A percentile compares a stretch with the other conserved stretches of the same genome.
Evolutionary conservation across 352 stramenopile genomes (phyloP).

Genomic region (Blastocystis sp.): DNA sequence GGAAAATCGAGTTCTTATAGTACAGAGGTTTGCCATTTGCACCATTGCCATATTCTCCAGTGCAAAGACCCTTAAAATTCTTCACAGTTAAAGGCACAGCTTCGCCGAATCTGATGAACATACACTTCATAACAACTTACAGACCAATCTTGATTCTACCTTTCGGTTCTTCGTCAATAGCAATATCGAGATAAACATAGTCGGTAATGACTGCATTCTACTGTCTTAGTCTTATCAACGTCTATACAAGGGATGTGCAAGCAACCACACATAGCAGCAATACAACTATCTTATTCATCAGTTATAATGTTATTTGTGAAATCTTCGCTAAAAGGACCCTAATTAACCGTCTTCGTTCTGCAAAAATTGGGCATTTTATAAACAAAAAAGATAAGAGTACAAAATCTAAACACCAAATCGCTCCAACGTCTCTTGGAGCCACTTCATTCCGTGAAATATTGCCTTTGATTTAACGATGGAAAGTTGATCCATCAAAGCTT

Average conservation of each 20-base stretch:
- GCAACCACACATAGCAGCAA: background rate
- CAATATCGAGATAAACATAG: conserved; percentile 35
- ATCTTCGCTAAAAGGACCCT: background rate
- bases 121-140: background rate
- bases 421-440: conserved; percentile 5
- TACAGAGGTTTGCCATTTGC: conserved; percentile 70
- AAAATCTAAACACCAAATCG: background rate
- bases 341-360: too few species aligned
- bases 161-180: conserved; percentile 7
- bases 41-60: conserved; percentile 43
- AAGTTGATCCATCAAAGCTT: conserved; percentile 10
- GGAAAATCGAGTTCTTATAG: conserved; percentile 97
- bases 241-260: background rate
- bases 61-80: conserved; percentile 57
- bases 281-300: background rate
- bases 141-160: conserved; percentile 31
- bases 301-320: background rate
- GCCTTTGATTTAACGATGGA: conserved; percentile 35
- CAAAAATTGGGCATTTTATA: too few species aligned
- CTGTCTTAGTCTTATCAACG: background rate
- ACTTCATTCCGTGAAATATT: conserved; percentile 51
- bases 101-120: conserved; percentile 26
- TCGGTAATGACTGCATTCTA: conserved; percentile 42
- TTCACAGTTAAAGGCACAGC: conserved; percentile 24
- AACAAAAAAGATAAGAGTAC: background rate